phyloP scores from a whole-genome alignment of 1,284 basidiomycete species.

The Trametes hirsuta region DNA sequence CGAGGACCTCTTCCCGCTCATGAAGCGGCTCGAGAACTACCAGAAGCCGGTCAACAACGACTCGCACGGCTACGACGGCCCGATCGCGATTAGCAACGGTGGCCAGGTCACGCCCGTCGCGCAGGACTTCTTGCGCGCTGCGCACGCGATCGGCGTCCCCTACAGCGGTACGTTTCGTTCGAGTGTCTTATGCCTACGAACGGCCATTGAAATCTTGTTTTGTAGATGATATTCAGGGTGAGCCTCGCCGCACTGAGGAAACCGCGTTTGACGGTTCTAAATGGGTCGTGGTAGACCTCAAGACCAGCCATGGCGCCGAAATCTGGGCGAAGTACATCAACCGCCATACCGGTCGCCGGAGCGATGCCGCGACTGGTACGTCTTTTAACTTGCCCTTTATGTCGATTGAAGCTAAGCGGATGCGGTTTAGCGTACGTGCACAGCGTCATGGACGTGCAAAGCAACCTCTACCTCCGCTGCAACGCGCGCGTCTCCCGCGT shows the following conservation, averaged over 20 bases:
- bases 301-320: constrained; percentile 66
- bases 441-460: constrained; percentile 69
- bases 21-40: constrained; percentile 79
- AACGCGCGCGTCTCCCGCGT: constrained; percentile 71
- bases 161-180: constrained; percentile 55
- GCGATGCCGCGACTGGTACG: constrained; percentile 69
- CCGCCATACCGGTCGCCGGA: constrained; percentile 69
- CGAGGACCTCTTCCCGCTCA: constrained; percentile 67
- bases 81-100: constrained; percentile 72
- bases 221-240: constrained; percentile 68
- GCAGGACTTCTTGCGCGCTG: constrained; percentile 69
- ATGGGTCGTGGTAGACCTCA: constrained; percentile 45
- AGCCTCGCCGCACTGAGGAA: not conserved
- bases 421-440: constrained; percentile 59
- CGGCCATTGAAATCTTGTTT: not conserved
- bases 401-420: not conserved
- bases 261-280: not conserved
- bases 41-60: constrained; percentile 65
- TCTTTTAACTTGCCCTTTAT: not conserved
- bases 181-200: not conserved
- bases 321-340: constrained; percentile 82
- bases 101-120: constrained; percentile 63
- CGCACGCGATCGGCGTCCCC: constrained; percentile 64
- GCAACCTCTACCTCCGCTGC: constrained; percentile 62
- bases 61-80: constrained; percentile 70